Evolutionary conservation across 176 grass and related monocot genomes (phyloP).

Genomic region (barley (Hordeum vulgare)): MorexV3_pseudomolecules_assembly NC_058522.1:13333149-13333648

Average conservation of each 20-base stretch:
- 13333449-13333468: slow-evolving; percentile 80
- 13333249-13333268: not conserved
- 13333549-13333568: slow-evolving; percentile 93
- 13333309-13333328: not conserved
- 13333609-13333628: slow-evolving; percentile 52
- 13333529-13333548: slow-evolving; percentile 90
- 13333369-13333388: slow-evolving; percentile 92
- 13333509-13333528: slow-evolving; percentile 88
- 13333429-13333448: slow-evolving; percentile 46
- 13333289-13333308: not conserved
- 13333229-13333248: not conserved
- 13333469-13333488: slow-evolving; percentile 88
- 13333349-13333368: slow-evolving; percentile 92
- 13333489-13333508: slow-evolving; percentile 87
- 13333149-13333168: slow-evolving; percentile 41
- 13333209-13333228: slow-evolving; percentile 3
- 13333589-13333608: slow-evolving; percentile 79
- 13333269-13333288: not conserved
- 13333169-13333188: slow-evolving; percentile 92
- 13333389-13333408: slow-evolving; percentile 81
- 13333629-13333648: not conserved
- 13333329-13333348: slow-evolving; percentile 72
- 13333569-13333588: slow-evolving; percentile 85
- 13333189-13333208: slow-evolving; percentile 53
- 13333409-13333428: slow-evolving; percentile 34